These are phyloP conservation scores for Neonectria coccinea DNA, from an alignment of 2,329 filamentous ascomycete genomes.

Conservation along the genomic window DNA sequence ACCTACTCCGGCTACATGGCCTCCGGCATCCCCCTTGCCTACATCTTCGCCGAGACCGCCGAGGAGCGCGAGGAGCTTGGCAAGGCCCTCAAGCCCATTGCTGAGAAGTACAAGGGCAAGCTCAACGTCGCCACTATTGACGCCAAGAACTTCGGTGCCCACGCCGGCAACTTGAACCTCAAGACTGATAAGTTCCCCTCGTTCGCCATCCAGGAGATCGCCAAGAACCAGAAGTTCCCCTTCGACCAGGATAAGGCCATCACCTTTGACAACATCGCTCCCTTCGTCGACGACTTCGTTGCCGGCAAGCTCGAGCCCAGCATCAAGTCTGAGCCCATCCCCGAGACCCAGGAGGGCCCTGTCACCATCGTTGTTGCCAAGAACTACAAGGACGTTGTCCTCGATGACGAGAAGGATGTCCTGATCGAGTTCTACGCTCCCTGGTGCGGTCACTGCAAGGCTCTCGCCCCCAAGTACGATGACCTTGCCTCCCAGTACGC, in stretches of 20 bases:
- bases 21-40: constrained; percentile 90
- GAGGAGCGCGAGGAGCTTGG: constrained; percentile 89
- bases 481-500: constrained; percentile 84
- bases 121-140: constrained; percentile 99
- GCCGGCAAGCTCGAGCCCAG: constrained; percentile 92
- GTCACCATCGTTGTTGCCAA: constrained; percentile 92
- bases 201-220: constrained; percentile 95
- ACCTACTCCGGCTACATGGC: constrained; percentile 97
- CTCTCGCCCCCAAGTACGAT: constrained; percentile 95
- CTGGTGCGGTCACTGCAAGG: constrained; percentile 99
- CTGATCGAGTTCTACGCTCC: constrained; percentile 98
- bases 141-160: constrained; percentile 91
- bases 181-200: constrained; percentile 95
- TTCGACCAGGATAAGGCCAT: constrained; percentile 88
- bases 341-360: constrained; percentile 90
- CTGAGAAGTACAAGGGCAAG: constrained; percentile 90
- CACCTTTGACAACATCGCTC: constrained; percentile 75
- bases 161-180: constrained; percentile 97
- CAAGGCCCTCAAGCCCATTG: constrained; percentile 83
- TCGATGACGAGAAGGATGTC: constrained; percentile 96
- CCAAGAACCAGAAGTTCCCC: constrained; percentile 97
- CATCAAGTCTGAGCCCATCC: constrained; percentile 98
- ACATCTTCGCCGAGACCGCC: constrained; percentile 93
- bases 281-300: constrained; percentile 88
- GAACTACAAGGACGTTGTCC: constrained; percentile 90